Evolutionary conservation across 2,329 filamentous ascomycete species (phyloP), one percentile per base, ranked within the genome.

Genomic region (Ophiocordyceps sinensis): DNA sequence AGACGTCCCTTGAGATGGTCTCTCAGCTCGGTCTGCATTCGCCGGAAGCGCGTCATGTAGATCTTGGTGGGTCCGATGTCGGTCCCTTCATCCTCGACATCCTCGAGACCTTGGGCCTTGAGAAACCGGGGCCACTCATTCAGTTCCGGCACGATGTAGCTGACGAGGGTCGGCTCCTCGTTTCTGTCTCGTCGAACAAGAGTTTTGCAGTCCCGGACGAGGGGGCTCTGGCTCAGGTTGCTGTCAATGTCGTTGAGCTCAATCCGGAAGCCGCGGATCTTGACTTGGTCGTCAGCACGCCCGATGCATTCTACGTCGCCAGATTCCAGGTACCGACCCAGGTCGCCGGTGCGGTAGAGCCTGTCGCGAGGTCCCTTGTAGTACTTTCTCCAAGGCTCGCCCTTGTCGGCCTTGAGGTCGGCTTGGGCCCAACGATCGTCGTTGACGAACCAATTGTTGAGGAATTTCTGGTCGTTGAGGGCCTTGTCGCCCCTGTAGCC

Each of bases 241-340:
- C 71, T 82, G 59, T 96, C 88, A 49, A 96, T 95, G 50, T 96
- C 91, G 47, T 82, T 82, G 37, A 96, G 77, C 63, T 98, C 91
- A 50, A 98, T 94, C 45, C 89, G 75, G 70, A 95, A 96, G 1
- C 89, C 89, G 45, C 91, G 82, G 49, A 96, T 89, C 68, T 96
- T 98, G 65, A 95, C 85, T 57, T 96, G 89, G 49, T 82, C 75
- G 54, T 96, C 89, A 21, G 78, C 79, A 44, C 91, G 73, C 19
- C 89, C 89, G 10, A 82, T 80, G 54, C 79, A 84, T 53, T 83
- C 82, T 11, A 86, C 81, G 48, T 81, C 79, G 30, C 84, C 85
- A 8, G 63, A 60, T 36, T 77, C 70, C 40, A 77, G 75, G 54
- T 84, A 88, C 43, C 78, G 68, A 4, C 89, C 89, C 4, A 98